Conservation (phyloP, 768 basidiomycete species). For the Termitomyces sp. region DNA sequence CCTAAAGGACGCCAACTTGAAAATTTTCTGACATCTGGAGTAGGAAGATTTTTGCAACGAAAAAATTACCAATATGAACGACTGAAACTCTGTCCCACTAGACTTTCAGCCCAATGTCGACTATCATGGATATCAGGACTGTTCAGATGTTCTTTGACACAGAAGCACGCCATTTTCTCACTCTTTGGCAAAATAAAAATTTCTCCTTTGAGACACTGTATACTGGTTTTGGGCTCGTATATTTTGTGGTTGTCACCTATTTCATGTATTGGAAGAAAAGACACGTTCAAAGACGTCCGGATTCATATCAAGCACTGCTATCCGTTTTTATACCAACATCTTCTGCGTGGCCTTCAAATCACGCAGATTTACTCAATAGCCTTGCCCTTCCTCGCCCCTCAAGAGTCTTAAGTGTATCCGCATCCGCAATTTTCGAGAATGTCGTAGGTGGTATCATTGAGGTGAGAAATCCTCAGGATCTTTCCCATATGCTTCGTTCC, state of each 20-base stretch:
- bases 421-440: slow-evolving; percentile 29
- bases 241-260: not conserved
- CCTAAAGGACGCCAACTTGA: no score
- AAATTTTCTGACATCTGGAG: not conserved
- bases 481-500: slow-evolving; percentile 29
- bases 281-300: not conserved
- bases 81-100: not conserved
- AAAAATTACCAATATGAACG: not conserved
- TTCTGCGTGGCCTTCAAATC: slow-evolving; percentile 37
- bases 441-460: slow-evolving; percentile 36
- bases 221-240: not conserved
- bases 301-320: slow-evolving; percentile 29
- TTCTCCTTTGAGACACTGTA: not conserved
- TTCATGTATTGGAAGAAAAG: not conserved
- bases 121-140: not conserved
- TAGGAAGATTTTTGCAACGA: not conserved
- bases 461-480: slow-evolving; percentile 33
- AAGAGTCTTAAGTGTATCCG: slow-evolving; percentile 23
- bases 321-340: slow-evolving; percentile 36
- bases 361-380: slow-evolving; percentile 23
- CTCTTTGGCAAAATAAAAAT: not conserved
- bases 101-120: not conserved
- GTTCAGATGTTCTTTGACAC: not conserved
- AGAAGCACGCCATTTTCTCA: not conserved
- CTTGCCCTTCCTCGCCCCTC: slow-evolving; percentile 6